phyloP scores from a whole-genome alignment of 2,329 filamentous ascomycete genomes.

The Talaromyces sp. region DNA sequence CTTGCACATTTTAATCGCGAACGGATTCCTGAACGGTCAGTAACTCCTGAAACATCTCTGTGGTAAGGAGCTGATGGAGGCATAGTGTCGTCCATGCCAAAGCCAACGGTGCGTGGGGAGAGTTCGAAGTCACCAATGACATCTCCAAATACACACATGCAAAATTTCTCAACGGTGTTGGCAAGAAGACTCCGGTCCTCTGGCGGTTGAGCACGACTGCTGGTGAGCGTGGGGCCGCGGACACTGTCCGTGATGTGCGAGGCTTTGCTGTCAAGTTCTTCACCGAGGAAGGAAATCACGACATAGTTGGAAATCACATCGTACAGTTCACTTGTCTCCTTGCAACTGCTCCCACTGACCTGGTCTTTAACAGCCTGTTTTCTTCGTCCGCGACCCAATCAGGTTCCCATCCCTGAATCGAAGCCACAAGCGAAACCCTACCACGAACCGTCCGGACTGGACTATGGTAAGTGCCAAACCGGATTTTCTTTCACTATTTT shows the following conservation, averaged over 20 bases:
- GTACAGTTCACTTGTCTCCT: slow-evolving; percentile 22
- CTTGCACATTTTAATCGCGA: slow-evolving; percentile 54
- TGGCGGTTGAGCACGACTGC: slow-evolving; percentile 48
- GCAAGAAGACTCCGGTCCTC: slow-evolving; percentile 52
- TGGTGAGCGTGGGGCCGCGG: slow-evolving; percentile 45
- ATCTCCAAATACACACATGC: slow-evolving; percentile 55
- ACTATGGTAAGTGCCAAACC: slow-evolving; percentile 40
- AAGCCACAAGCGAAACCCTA: slow-evolving; percentile 46
- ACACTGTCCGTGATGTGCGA: slow-evolving; percentile 49
- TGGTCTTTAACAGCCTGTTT: slow-evolving; percentile 36
- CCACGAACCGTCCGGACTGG: slow-evolving; percentile 49
- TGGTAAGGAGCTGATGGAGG: neutral
- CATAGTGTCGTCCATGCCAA: slow-evolving; percentile 50
- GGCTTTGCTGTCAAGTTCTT: slow-evolving; percentile 52
- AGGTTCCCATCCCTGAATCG: slow-evolving; percentile 49
- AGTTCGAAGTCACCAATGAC: slow-evolving; percentile 60
- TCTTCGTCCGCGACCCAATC: slow-evolving; percentile 50
- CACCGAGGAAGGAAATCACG: slow-evolving; percentile 49
- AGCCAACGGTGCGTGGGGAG: slow-evolving; percentile 52
- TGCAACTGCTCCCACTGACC: neutral
- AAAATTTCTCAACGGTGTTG: slow-evolving; percentile 51
- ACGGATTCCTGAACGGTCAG: slow-evolving; percentile 53
- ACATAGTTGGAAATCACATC: slow-evolving; percentile 49
- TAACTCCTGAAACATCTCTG: slow-evolving; percentile 23
- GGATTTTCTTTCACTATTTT: neutral